phyloP scores from a whole-genome alignment of 352 stramenopile genomes.

The Phytophthora foliorum region DNA sequence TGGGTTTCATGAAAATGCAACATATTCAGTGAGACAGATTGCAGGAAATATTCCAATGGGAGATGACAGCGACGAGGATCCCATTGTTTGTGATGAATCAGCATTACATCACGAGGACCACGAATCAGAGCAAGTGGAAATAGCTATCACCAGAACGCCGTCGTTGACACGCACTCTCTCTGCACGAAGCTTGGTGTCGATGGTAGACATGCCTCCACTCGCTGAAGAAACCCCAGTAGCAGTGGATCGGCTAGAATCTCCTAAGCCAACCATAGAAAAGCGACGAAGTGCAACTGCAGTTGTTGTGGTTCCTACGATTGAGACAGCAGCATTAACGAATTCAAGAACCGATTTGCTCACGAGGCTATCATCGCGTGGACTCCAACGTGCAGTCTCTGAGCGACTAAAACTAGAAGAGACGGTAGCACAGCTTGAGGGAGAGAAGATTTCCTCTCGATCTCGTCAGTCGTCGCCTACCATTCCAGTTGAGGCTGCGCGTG shows the following conservation, averaged over 20 bases:
- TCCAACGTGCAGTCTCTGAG: slow-evolving; percentile 24
- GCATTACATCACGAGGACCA: not conserved
- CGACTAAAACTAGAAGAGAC: slow-evolving; percentile 24
- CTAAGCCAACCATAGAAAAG: slow-evolving; percentile 15
- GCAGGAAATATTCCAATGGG: slow-evolving; percentile 5
- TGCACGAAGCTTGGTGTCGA: not conserved
- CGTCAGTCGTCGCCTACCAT: slow-evolving; percentile 6
- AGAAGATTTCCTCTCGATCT: slow-evolving; percentile 6
- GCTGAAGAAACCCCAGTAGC: slow-evolving; percentile 8
- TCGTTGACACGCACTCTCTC: slow-evolving; percentile 6
- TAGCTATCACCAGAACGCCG: not conserved
- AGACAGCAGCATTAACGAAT: slow-evolving; percentile 9
- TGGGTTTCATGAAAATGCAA: not conserved
- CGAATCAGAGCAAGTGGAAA: slow-evolving; percentile 9
- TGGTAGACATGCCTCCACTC: slow-evolving; percentile 4
- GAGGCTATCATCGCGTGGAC: slow-evolving; percentile 13
- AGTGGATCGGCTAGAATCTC: not conserved
- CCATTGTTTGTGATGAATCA: slow-evolving; percentile 2
- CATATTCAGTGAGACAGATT: slow-evolving; percentile 9
- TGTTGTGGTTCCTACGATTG: slow-evolving; percentile 31
- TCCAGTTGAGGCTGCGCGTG: not conserved
- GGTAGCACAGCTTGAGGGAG: slow-evolving; percentile 10
- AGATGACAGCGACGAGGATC: slow-evolving; percentile 7
- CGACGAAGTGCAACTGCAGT: slow-evolving; percentile 34
- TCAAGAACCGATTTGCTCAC: slow-evolving; percentile 15